These are phyloP conservation scores for Sanguinoderma infundibulare DNA, from an alignment of 1,284 basidiomycete species.

Conservation along the genomic window DNA sequence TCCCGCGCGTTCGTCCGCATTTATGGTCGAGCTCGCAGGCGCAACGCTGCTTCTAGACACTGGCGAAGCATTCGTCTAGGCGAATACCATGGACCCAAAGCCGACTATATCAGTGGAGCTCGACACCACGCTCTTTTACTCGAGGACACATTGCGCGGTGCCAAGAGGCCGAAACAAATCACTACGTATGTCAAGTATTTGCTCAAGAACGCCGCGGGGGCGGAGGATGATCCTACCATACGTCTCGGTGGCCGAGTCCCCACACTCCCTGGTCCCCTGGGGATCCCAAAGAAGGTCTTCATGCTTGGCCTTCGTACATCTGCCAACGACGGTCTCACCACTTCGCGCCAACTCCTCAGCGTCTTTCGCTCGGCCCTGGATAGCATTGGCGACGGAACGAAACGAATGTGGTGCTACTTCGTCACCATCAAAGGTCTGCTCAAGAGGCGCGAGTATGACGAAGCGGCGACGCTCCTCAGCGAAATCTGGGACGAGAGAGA, in stretches of 20 bases:
- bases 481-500: conserved; percentile 38
- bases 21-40: conserved; percentile 1
- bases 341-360: conserved; percentile 39
- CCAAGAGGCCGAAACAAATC: conserved; percentile 1
- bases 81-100: conserved; percentile 6
- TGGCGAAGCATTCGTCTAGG: conserved; percentile 20
- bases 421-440: conserved; percentile 59
- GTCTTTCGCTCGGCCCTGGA: conserved; percentile 40
- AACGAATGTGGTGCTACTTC: conserved; percentile 49
- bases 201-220: conserved; percentile 14
- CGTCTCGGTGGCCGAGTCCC: background rate
- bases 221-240: background rate
- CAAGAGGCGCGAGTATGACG: conserved; percentile 39
- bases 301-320: conserved; percentile 36
- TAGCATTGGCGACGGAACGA: conserved; percentile 6
- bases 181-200: conserved; percentile 15
- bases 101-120: background rate
- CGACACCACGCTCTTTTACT: background rate
- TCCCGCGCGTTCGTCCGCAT: conserved; percentile 15
- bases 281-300: conserved; percentile 18
- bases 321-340: conserved; percentile 33
- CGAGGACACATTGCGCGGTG: conserved; percentile 14
- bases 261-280: conserved; percentile 36
- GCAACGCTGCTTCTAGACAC: conserved; percentile 3
- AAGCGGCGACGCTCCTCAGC: conserved; percentile 52